phyloP scores from a whole-genome alignment of 352 stramenopile genomes.

The Globisporangium acanthophoron region DNA sequence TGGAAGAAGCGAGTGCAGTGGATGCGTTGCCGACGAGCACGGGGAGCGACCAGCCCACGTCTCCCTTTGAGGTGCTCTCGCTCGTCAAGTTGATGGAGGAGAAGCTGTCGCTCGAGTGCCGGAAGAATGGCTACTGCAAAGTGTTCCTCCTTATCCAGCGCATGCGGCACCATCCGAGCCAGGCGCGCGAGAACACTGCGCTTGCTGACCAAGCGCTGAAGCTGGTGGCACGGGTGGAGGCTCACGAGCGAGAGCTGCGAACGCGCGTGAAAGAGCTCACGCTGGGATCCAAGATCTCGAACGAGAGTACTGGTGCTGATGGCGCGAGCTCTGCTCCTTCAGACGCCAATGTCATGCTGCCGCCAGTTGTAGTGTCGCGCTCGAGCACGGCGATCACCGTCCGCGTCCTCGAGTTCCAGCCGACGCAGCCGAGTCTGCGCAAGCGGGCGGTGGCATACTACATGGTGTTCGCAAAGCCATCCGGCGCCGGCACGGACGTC shows the following conservation, averaged over 20 bases:
- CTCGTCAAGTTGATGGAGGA: constrained; percentile 16
- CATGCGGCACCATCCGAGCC: constrained; percentile 16
- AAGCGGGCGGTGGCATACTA: constrained; percentile 51
- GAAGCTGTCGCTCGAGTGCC: constrained; percentile 37
- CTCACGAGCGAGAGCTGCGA: constrained; percentile 38
- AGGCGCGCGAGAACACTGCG: constrained; percentile 14
- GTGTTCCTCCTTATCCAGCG: constrained; percentile 40
- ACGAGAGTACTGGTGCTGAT: neutral
- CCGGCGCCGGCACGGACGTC: constrained; percentile 64
- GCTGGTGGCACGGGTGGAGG: constrained; percentile 29
- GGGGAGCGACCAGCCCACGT: neutral
- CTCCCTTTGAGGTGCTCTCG: constrained; percentile 4
- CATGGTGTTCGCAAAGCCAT: constrained; percentile 73
- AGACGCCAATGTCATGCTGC: constrained; percentile 16
- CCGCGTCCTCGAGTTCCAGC: constrained; percentile 31
- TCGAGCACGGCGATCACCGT: constrained; percentile 52
- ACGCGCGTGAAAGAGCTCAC: neutral
- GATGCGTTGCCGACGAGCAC: constrained; percentile 17
- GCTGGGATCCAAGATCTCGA: neutral
- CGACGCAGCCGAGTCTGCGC: constrained; percentile 17
- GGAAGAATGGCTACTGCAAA: constrained; percentile 46
- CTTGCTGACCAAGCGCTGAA: constrained; percentile 38
- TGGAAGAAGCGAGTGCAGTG: constrained; percentile 33
- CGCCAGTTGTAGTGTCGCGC: constrained; percentile 47
- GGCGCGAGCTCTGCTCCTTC: neutral